These are phyloP conservation scores for Auriscalpium vulgare DNA, from an alignment of 768 basidiomycete genomes.

Conservation along the genomic window DNA sequence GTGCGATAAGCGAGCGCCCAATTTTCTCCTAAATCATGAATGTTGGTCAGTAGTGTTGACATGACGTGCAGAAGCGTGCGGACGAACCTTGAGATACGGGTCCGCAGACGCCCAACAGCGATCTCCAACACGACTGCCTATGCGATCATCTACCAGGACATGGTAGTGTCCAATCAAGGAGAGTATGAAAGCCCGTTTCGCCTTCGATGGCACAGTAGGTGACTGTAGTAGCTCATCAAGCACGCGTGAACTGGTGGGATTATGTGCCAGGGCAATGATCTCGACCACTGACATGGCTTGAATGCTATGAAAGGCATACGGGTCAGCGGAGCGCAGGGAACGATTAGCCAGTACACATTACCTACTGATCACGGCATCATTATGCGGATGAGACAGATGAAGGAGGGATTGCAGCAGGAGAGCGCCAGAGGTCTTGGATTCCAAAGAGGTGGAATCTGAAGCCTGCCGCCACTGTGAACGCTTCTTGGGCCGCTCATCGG, in stretches of 20 bases:
- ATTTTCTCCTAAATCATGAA: constrained; percentile 70
- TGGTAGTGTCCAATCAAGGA: constrained; percentile 75
- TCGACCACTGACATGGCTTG: constrained; percentile 48
- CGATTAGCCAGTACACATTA: constrained; percentile 21
- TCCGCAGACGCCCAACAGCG: constrained; percentile 91
- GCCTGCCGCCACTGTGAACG: constrained; percentile 7
- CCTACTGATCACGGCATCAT: constrained; percentile 65
- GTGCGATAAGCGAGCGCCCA: constrained; percentile 64
- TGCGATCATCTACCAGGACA: constrained; percentile 76
- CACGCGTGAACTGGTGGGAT: constrained; percentile 67
- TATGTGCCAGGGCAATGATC: constrained; percentile 49
- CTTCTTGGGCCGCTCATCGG: constrained; percentile 17
- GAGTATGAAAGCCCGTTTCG: constrained; percentile 64
- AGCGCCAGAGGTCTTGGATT: constrained; percentile 77
- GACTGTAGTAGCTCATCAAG: constrained; percentile 74
- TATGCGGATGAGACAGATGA: constrained; percentile 56
- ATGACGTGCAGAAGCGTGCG: neutral
- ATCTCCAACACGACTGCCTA: constrained; percentile 86
- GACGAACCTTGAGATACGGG: constrained; percentile 76
- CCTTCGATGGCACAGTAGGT: constrained; percentile 51
- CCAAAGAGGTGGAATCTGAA: constrained; percentile 30
- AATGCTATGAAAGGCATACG: constrained; percentile 36
- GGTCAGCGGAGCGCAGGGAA: constrained; percentile 8
- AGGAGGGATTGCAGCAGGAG: constrained; percentile 80
- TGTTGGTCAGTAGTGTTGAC: neutral